Evolutionary conservation across 768 basidiomycete species (phyloP).

Genomic region (Xanthoconium purpureum): DNA sequence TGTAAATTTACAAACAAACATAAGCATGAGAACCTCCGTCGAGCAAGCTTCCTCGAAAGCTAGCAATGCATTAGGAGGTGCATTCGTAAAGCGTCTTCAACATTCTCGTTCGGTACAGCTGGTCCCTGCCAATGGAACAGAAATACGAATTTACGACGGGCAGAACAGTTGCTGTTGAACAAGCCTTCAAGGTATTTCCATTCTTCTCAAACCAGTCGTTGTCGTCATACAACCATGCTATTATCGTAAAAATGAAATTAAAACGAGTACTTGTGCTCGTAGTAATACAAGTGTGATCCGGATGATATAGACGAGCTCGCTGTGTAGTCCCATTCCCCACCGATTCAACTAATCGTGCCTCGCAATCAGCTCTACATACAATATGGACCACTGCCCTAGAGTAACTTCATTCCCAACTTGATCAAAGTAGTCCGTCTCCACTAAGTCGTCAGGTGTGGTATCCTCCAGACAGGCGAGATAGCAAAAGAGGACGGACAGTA

Average conservation of each 20-base stretch:
- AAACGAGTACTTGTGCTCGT: neutral
- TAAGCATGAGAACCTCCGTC: no score
- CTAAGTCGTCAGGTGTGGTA: neutral
- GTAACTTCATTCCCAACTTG: neutral
- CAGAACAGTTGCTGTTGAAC: no score
- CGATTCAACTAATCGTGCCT: neutral
- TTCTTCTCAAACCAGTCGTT: neutral
- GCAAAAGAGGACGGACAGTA: slow-evolving; percentile 10
- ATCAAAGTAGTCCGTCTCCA: neutral
- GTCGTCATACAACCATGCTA: neutral
- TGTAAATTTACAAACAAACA: no score
- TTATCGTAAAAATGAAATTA: neutral
- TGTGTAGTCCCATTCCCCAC: neutral
- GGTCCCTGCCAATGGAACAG: no score
- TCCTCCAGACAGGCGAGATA: slow-evolving; percentile 14
- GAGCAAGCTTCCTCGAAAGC: no score
- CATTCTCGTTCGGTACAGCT: no score
- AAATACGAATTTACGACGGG: no score
- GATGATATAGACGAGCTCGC: neutral
- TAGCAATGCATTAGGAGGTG: no score
- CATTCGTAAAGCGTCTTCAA: no score
- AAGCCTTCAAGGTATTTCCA: no score
- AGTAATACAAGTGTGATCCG: neutral
- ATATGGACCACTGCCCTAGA: neutral
- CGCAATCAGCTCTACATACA: neutral